Conservation (phyloP, 192 early-diverging fungal genomes). For the Jimgerdemannia lactiflua region DNA sequence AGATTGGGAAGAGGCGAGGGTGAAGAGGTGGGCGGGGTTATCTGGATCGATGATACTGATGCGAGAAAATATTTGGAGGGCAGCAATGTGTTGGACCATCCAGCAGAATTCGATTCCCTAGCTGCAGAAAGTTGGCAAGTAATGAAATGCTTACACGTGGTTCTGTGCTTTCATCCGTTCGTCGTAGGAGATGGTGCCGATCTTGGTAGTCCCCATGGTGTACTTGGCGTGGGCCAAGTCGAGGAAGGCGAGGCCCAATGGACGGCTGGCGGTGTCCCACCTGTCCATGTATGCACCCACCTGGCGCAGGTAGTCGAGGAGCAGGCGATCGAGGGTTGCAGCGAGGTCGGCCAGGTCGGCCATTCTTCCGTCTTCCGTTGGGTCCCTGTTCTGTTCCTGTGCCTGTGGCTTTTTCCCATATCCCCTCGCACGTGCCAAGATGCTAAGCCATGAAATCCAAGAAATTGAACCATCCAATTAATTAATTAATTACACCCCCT, state of each 20-base stretch:
- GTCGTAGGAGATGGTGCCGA: conserved; percentile 36
- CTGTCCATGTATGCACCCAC: background rate
- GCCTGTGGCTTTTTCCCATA: no score
- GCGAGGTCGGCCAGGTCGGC: background rate
- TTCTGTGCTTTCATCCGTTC: conserved; percentile 37
- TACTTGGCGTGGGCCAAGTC: conserved; percentile 45
- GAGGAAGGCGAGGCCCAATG: conserved; percentile 17
- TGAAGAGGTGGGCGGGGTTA: background rate
- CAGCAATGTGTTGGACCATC: background rate
- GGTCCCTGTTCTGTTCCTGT: no score
- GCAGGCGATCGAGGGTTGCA: background rate
- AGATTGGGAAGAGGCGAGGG: conserved; percentile 3
- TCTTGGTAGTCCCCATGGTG: conserved; percentile 34
- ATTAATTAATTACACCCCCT: background rate
- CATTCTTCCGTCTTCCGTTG: background rate
- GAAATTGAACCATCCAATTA: no score
- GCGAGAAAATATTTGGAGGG: background rate
- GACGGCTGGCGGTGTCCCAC: background rate
- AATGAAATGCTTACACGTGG: conserved; percentile 26
- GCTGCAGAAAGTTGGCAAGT: background rate
- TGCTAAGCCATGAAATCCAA: no score
- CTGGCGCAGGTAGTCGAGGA: background rate
- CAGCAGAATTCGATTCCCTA: background rate
- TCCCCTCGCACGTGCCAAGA: no score
- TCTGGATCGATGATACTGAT: background rate